Base-by-base conservation (phyloP, 2,329 filamentous ascomycete species). In the Colletotrichum euphorbiae region DNA sequence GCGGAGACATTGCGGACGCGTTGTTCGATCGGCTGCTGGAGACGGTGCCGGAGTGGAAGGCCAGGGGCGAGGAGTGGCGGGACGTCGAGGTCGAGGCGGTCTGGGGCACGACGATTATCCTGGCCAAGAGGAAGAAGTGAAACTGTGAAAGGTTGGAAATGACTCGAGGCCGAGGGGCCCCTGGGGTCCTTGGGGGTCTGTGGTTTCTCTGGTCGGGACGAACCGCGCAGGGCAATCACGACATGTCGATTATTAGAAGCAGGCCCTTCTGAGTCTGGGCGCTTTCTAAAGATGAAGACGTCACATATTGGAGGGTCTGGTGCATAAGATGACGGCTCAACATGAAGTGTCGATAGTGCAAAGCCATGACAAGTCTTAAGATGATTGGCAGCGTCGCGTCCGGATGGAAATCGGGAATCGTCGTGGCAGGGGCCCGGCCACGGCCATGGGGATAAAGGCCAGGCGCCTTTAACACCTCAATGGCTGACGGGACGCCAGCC, bases 1-100 rank as follows among this genome's bases (percentile, higher is more conserved):
- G 80, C 7, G 88, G 88, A 1, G 89, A 91, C 76, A 74, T 91
- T 46, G 80, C 88, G n/a, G 89, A 91, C 77, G 74, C 84, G 69
- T 81, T 90, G 79, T 87, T 89, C 78, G 87, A 89, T 65, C 80
- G 81, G 68, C 86, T 91, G 73, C 75, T 86, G 4, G 80, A 81
- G 60, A 80, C 77, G n/a, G 86, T 88, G 71, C 82, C 83, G 4
- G 78, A 81, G 66, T 89, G 86, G 85, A 82, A 80, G 71, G 79
- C 77, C 2, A 72, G 77, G 65, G 84, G 83, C 1, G 79, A 83
- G 45, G 72, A 72, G 17, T 90, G 88, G 85, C 79, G 80, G 67
- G 82, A 89, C 57, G 77, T 83, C 50, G 80, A 86, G 72, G 82
- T 89, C 9, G 83, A 87, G 67, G 82, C 83, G 57, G 86, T 90